Base-by-base conservation (phyloP, 2,329 filamentous ascomycete species). In the Clonostachys solani region DNA sequence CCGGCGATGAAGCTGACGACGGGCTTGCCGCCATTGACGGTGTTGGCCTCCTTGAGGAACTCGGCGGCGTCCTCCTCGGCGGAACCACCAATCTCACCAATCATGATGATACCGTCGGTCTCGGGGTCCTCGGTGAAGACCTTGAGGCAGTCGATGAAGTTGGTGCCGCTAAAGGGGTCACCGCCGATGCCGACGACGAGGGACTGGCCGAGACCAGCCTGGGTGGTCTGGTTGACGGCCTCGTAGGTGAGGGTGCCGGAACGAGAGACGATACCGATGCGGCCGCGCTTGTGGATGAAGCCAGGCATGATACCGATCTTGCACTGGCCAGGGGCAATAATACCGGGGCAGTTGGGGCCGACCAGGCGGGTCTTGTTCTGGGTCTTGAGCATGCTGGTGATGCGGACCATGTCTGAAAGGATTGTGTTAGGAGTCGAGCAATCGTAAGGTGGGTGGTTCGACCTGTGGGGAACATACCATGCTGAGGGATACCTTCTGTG, bases 41-140 rank as follows among this genome's bases (percentile, higher is more conserved):
- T 92, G 82, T 99, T 97, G 80, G 94, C 83, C 68, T 84, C 78
- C 78, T 88, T 90, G 66, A 97, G 76, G 81, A 95, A 99, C 62
- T 97, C 94, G 62, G 94, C 92, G 37, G 94, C 94, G 62, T 99
- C 94, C 77, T 99, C 94, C 78, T 99, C 94, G 50, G 94, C 94
- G 51, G 88, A 89, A 54, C 94, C 94, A 73, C 94, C 94, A 67
- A 99, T 97, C 78, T 97, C 94, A 67, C 94, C 94, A 69, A 99
- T 97, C 94, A 99, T 96, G 77, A 99, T 96, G 75, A 99, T 96
- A 66, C 94, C 94, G 67, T 99, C 94, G 37, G 94, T 99, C 77
- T 96, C 90, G 68, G 87, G 81, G 70, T 99, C 94, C 71, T 95
- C 80, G 61, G 96, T 83, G 84, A 99, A 99, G 66, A 97, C 90